Conservation (phyloP, 805 yeast genomes). For the Spencermartinsiella europaea region DNA sequence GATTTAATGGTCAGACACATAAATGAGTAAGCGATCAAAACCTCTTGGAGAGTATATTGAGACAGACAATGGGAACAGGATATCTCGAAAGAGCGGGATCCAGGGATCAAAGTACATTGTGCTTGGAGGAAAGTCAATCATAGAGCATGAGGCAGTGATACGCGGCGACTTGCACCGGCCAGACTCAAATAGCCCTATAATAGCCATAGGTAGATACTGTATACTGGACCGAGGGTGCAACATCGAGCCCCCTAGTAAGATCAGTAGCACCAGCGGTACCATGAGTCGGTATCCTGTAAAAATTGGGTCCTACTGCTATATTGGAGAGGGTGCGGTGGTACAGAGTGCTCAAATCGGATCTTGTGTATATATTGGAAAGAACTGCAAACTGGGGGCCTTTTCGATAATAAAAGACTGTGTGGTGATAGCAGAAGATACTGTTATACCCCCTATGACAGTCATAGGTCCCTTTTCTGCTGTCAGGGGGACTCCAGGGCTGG, state of each 20-base stretch:
- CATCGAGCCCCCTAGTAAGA: slow-evolving; percentile 31
- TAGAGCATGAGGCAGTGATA: slow-evolving; percentile 29
- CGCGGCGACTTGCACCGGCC: slow-evolving; percentile 34
- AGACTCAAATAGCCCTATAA: slow-evolving; percentile 25
- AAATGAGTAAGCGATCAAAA: not conserved
- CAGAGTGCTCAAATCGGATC: slow-evolving; percentile 38
- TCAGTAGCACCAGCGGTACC: slow-evolving; percentile 9
- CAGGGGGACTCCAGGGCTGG: slow-evolving; percentile 21
- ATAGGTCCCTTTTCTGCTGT: slow-evolving; percentile 33
- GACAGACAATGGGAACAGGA: slow-evolving; percentile 33
- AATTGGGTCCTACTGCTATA: slow-evolving; percentile 34
- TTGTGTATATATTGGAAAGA: slow-evolving; percentile 32
- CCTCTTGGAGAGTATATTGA: slow-evolving; percentile 15
- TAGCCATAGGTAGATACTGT: slow-evolving; percentile 35
- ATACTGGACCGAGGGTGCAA: slow-evolving; percentile 22
- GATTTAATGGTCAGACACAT: too few relatives aligned
- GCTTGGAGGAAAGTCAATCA: slow-evolving; percentile 33
- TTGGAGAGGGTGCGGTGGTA: slow-evolving; percentile 29
- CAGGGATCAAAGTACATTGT: slow-evolving; percentile 34
- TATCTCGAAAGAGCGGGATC: slow-evolving; percentile 31
- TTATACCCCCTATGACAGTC: slow-evolving; percentile 33
- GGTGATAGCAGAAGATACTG: slow-evolving; percentile 28
- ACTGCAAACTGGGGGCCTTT: slow-evolving; percentile 32
- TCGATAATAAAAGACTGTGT: slow-evolving; percentile 37
- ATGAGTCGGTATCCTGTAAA: slow-evolving; percentile 30